Evolutionary conservation across 768 basidiomycete species (phyloP).

Genomic region (Xerocomellus chrysenteron): DNA sequence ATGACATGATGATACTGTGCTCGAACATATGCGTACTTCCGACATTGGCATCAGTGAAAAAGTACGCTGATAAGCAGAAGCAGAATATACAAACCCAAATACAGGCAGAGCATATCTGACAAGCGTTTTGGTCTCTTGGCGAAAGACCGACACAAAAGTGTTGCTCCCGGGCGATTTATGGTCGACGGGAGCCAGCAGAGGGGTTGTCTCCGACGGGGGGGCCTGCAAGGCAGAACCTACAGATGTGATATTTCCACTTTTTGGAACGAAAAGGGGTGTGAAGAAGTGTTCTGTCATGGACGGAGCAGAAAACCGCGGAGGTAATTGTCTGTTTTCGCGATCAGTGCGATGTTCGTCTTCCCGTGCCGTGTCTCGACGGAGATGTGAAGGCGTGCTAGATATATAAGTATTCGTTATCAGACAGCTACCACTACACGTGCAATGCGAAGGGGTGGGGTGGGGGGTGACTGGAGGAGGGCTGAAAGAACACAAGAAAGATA

Average conservation of each 20-base stretch:
- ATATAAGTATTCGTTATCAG: too few relatives aligned
- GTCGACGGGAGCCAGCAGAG: slow-evolving; percentile 46
- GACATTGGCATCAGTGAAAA: background rate
- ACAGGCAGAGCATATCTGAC: slow-evolving; percentile 70
- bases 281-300: slow-evolving; percentile 5
- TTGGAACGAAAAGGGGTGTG: background rate
- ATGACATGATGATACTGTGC: slow-evolving; percentile 81
- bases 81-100: slow-evolving; percentile 53
- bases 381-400: too few relatives aligned
- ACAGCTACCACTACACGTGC: too few relatives aligned
- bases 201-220: slow-evolving; percentile 49
- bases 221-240: background rate
- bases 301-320: background rate
- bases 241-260: background rate
- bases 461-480: too few relatives aligned
- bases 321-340: background rate
- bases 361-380: background rate
- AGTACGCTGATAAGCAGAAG: background rate
- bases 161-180: slow-evolving; percentile 27
- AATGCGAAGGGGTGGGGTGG: too few relatives aligned
- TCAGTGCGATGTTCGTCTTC: slow-evolving; percentile 6
- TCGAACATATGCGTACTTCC: slow-evolving; percentile 72
- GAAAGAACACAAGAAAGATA: too few relatives aligned
- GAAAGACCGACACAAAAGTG: background rate
- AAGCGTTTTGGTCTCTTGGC: slow-evolving; percentile 40